Conservation (phyloP, 495 filamentous ascomycete genomes). For the Penicillium chermesinum region DNA sequence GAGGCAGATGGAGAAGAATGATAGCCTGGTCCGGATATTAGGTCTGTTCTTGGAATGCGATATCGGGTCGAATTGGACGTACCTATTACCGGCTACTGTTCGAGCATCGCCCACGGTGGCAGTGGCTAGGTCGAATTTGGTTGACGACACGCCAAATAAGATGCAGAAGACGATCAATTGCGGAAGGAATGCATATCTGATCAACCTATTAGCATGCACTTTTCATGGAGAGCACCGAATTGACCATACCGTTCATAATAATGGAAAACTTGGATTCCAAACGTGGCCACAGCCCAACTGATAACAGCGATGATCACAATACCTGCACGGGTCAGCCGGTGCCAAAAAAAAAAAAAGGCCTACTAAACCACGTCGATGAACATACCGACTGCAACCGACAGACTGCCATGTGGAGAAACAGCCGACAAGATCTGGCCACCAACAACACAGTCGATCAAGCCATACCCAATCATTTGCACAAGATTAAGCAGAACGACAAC, state of each 20-base stretch:
- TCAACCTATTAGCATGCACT: background rate
- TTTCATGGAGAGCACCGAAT: background rate
- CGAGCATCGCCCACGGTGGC: constrained; percentile 43
- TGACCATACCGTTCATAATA: constrained; percentile 56
- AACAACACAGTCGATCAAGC: constrained; percentile 64
- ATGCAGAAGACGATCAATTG: constrained; percentile 62
- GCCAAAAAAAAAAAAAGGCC: too few relatives aligned
- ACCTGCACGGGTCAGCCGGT: constrained; percentile 29
- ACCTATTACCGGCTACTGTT: constrained; percentile 55
- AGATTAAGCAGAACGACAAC: constrained; percentile 67
- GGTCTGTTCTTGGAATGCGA: background rate
- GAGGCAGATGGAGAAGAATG: constrained; percentile 64
- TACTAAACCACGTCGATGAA: background rate
- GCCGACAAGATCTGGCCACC: constrained; percentile 72
- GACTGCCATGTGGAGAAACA: constrained; percentile 51
- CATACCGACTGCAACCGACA: constrained; percentile 61
- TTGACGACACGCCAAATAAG: constrained; percentile 60
- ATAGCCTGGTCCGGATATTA: constrained; percentile 41
- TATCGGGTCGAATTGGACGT: too few relatives aligned
- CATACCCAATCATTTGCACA: constrained; percentile 66
- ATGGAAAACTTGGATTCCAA: constrained; percentile 69
- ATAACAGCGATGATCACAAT: constrained; percentile 66
- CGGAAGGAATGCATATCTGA: constrained; percentile 63
- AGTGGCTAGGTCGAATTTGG: constrained; percentile 55
- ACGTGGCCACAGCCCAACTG: constrained; percentile 62